Percentiles rank a stretch among this genome's conserved stretches.
These are phyloP conservation scores for Fusarium proliferatum DNA, from an alignment of 2,329 filamentous ascomycete species.

Conservation along the genomic window DNA sequence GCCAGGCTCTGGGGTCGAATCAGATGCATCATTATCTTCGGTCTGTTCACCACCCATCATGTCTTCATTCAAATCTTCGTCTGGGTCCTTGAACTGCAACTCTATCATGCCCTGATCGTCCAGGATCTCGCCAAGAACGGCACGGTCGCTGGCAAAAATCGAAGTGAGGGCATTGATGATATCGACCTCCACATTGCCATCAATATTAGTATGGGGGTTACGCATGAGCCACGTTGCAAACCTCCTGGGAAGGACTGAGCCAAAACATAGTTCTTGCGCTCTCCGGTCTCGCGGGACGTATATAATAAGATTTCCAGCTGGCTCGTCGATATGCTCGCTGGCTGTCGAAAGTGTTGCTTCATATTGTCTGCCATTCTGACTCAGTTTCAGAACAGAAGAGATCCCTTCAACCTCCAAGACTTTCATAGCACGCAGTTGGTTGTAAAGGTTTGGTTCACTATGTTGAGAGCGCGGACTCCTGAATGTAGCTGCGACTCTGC, in stretches of 20 bases:
- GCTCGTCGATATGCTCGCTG: slow-evolving; percentile 27
- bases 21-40: not conserved
- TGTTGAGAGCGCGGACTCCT: slow-evolving; percentile 16
- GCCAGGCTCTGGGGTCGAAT: not conserved
- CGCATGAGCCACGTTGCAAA: slow-evolving; percentile 28
- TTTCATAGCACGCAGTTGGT: slow-evolving; percentile 10
- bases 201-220: not conserved
- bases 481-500: slow-evolving; percentile 30
- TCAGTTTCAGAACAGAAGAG: slow-evolving; percentile 2
- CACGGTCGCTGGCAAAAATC: slow-evolving; percentile 20
- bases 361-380: not conserved
- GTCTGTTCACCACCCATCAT: not conserved
- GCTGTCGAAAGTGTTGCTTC: not conserved
- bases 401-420: slow-evolving; percentile 26
- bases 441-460: not conserved
- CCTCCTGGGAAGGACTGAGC: slow-evolving; percentile 26
- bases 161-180: slow-evolving; percentile 20
- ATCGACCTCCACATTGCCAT: slow-evolving; percentile 5
- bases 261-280: slow-evolving; percentile 26
- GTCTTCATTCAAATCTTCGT: not conserved
- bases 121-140: slow-evolving; percentile 14
- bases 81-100: slow-evolving; percentile 14
- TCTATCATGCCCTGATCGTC: slow-evolving; percentile 31
- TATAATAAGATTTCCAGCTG: not conserved
- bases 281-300: slow-evolving; percentile 18